phyloP scores from a whole-genome alignment of 768 basidiomycete species.

The Pleurotus platypus region DNA sequence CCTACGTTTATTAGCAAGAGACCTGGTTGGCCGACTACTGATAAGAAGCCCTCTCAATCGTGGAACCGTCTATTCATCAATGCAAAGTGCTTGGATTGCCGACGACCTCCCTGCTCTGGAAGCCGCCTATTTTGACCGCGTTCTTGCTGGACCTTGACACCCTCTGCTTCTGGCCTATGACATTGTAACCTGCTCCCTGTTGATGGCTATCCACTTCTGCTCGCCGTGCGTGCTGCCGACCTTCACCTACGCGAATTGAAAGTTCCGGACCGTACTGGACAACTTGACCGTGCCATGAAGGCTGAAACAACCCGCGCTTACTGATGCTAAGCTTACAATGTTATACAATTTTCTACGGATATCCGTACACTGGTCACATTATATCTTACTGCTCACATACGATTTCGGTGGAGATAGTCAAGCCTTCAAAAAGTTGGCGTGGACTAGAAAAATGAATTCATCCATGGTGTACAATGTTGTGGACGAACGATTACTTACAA shows the following conservation, averaged over 20 bases:
- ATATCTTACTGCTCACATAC: neutral
- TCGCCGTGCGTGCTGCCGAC: no score
- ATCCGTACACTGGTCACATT: neutral
- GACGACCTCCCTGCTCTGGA: conserved; percentile 60
- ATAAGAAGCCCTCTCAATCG: conserved; percentile 53
- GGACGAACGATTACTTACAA: conserved; percentile 48
- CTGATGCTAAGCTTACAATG: no score
- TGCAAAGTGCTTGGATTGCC: conserved; percentile 64
- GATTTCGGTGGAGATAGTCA: conserved; percentile 22
- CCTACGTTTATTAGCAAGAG: conserved; percentile 41
- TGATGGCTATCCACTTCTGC: no score
- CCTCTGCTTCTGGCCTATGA: neutral
- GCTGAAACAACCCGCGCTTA: neutral
- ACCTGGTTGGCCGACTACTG: conserved; percentile 59
- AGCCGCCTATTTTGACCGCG: conserved; percentile 38
- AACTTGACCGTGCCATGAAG: no score
- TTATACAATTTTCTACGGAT: neutral
- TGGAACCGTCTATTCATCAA: conserved; percentile 59
- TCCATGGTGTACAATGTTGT: conserved; percentile 3
- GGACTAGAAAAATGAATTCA: conserved; percentile 47
- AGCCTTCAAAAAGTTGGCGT: conserved; percentile 84
- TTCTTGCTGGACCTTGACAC: conserved; percentile 10
- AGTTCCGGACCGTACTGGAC: no score
- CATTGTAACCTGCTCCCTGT: neutral
- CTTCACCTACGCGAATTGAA: no score